These are phyloP conservation scores for Eimeria mitis DNA, from an alignment of 169 alveolate genomes.

Conservation along the genomic window DNA sequence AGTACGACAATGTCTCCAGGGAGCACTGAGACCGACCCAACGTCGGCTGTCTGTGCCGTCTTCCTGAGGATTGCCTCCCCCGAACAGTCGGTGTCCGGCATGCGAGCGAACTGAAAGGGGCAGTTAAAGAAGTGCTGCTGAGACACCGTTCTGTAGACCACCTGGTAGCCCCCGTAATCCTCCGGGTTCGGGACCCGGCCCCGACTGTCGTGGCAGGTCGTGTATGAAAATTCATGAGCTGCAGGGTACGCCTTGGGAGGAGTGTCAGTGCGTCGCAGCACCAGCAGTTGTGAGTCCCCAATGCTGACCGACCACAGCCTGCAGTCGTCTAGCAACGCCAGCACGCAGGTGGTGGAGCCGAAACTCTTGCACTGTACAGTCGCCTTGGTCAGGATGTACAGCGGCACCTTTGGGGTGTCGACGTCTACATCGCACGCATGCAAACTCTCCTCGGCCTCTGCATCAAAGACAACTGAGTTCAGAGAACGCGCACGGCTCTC, in stretches of 20 bases:
- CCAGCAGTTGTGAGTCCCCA: conserved; percentile 86
- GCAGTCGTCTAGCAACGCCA: conserved; percentile 83
- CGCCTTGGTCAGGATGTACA: conserved; percentile 84
- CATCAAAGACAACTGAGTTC: conserved; percentile 83
- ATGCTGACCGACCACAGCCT: conserved; percentile 86
- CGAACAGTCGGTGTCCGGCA: conserved; percentile 87
- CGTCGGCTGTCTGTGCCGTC: conserved; percentile 84
- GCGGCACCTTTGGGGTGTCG: conserved; percentile 80
- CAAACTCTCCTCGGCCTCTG: conserved; percentile 82
- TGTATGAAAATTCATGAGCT: conserved; percentile 34
- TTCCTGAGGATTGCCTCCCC: conserved; percentile 83
- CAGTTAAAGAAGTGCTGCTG: conserved; percentile 90
- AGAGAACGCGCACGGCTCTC: conserved; percentile 82
- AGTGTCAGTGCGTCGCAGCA: conserved; percentile 79
- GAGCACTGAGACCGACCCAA: conserved; percentile 78
- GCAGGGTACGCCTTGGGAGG: conserved; percentile 61
- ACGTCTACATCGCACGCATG: conserved; percentile 46
- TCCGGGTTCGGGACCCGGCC: conserved; percentile 43
- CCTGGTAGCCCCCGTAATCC: conserved; percentile 83
- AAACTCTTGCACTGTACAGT: conserved; percentile 84
- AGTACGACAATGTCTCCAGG: conserved; percentile 89
- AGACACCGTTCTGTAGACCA: conserved; percentile 84
- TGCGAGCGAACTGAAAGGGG: conserved; percentile 89
- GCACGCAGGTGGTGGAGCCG: conserved; percentile 88
- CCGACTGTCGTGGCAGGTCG: conserved; percentile 45